These are phyloP conservation scores for Discostella stelligeroides DNA, from an alignment of 108 stramenopile species.

Conservation along the genomic window DNA sequence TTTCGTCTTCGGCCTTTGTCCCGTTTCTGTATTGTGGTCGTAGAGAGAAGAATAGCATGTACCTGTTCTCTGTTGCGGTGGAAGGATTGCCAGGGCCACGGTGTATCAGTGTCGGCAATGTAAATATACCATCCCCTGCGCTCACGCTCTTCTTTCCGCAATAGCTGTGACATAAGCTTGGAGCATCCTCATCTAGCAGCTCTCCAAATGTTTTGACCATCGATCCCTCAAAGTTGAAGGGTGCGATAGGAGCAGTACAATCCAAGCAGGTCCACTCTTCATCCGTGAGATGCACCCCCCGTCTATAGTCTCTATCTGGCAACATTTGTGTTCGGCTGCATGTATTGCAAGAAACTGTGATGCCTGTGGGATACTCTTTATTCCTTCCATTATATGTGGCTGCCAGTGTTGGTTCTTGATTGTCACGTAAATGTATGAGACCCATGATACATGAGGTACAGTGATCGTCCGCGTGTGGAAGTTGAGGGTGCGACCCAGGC, in stretches of 20 bases:
- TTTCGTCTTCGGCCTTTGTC: not conserved
- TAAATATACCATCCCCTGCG: constrained; percentile 20
- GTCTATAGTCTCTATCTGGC: constrained; percentile 14
- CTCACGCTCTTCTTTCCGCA: not conserved
- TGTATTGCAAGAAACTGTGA: constrained; percentile 9
- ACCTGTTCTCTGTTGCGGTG: not conserved
- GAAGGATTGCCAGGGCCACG: constrained; percentile 25
- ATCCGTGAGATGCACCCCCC: constrained; percentile 29
- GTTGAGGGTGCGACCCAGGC: constrained; percentile 18
- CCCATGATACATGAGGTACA: constrained; percentile 15
- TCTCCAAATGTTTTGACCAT: constrained; percentile 1
- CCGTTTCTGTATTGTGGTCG: constrained; percentile 13
- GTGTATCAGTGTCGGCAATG: constrained; percentile 22
- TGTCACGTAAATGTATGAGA: constrained; percentile 16
- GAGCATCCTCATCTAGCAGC: constrained; percentile 10
- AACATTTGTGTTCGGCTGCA: constrained; percentile 13
- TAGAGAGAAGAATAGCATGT: constrained; percentile 29
- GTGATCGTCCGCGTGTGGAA: constrained; percentile 31
- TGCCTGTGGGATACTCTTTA: constrained; percentile 24
- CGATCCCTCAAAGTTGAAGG: constrained; percentile 19
- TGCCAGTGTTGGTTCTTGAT: constrained; percentile 15
- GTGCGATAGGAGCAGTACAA: not conserved
- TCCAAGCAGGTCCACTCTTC: constrained; percentile 21
- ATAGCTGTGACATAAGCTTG: constrained; percentile 4
- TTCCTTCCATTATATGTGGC: constrained; percentile 5